Percentiles rank a stretch among this genome's conserved stretches.
phyloP scores from a whole-genome alignment of 257 asterid species.

The Scutellaria galericulata region DNA sequence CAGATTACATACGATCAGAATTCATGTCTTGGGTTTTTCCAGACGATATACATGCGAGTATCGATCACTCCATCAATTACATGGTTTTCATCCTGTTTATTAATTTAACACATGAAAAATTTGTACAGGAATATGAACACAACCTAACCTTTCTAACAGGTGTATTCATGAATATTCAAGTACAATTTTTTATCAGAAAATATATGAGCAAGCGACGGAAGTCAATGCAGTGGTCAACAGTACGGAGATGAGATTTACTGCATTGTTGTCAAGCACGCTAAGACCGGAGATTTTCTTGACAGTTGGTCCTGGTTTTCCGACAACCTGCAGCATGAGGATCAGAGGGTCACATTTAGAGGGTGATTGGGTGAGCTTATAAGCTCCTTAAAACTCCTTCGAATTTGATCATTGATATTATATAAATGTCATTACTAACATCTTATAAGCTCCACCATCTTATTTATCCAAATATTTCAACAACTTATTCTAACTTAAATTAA shows the following conservation, averaged over 20 bases:
- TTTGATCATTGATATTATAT: too few species aligned
- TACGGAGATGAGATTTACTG: slow-evolving; percentile 84
- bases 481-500: too few species aligned
- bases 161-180: not conserved
- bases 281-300: slow-evolving; percentile 88
- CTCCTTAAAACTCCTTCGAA: too few species aligned
- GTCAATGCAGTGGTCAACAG: slow-evolving; percentile 62
- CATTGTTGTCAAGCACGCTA: slow-evolving; percentile 76
- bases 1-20: slow-evolving; percentile 2
- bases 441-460: too few species aligned
- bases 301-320: slow-evolving; percentile 87
- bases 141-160: not conserved
- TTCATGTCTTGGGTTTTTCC: not conserved
- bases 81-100: not conserved
- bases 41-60: not conserved
- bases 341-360: slow-evolving; percentile 15
- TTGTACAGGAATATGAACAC: not conserved
- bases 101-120: not conserved
- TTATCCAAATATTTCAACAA: too few species aligned
- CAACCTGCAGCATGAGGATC: slow-evolving; percentile 61
- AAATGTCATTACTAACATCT: too few species aligned
- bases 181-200: slow-evolving; percentile 53
- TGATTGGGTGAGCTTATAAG: too few species aligned
- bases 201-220: slow-evolving; percentile 58
- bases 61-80: slow-evolving; percentile 8